A percentile compares a stretch with the other conserved stretches of the same genome.
Evolutionary conservation across 257 asterid species (phyloP).

Genomic region (Plantago ovata): DNA sequence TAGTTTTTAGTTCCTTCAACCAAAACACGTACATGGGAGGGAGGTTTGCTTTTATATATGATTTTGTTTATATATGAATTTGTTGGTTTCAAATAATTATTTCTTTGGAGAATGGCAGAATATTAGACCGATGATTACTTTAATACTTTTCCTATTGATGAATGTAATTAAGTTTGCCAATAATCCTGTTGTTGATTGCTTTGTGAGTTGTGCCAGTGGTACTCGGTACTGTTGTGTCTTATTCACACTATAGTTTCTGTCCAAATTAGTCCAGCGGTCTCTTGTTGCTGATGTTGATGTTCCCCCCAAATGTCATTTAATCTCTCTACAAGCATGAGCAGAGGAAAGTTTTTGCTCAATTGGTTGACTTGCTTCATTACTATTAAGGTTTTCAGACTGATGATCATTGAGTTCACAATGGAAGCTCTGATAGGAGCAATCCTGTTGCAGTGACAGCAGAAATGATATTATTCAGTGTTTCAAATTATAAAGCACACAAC

Average conservation of each 20-base stretch:
- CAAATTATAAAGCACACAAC: slow-evolving; percentile 91
- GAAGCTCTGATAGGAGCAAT: slow-evolving; percentile 89
- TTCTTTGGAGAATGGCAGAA: background rate
- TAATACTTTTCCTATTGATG: background rate
- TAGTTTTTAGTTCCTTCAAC: too few relatives aligned
- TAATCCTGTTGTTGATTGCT: slow-evolving; percentile 14
- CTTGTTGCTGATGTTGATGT: slow-evolving; percentile 97
- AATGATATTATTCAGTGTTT: slow-evolving; percentile 80
- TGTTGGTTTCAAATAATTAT: too few relatives aligned
- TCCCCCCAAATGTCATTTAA: slow-evolving; percentile 90
- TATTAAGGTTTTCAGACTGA: slow-evolving; percentile 93
- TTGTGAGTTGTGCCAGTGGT: background rate
- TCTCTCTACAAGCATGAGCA: slow-evolving; percentile 80
- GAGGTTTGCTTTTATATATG: too few relatives aligned
- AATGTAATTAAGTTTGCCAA: background rate
- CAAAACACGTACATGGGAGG: too few relatives aligned
- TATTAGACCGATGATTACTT: background rate
- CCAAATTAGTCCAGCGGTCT: slow-evolving; percentile 81
- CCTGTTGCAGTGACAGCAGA: slow-evolving; percentile 89
- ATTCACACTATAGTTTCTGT: slow-evolving; percentile 17
- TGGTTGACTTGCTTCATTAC: slow-evolving; percentile 95
- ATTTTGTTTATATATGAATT: too few relatives aligned
- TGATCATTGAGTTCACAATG: slow-evolving; percentile 95
- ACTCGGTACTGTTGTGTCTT: slow-evolving; percentile 12
- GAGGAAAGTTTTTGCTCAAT: slow-evolving; percentile 90